Evolutionary conservation across 306 rosid species (phyloP).

Genomic region (Vigna angularis): DNA sequence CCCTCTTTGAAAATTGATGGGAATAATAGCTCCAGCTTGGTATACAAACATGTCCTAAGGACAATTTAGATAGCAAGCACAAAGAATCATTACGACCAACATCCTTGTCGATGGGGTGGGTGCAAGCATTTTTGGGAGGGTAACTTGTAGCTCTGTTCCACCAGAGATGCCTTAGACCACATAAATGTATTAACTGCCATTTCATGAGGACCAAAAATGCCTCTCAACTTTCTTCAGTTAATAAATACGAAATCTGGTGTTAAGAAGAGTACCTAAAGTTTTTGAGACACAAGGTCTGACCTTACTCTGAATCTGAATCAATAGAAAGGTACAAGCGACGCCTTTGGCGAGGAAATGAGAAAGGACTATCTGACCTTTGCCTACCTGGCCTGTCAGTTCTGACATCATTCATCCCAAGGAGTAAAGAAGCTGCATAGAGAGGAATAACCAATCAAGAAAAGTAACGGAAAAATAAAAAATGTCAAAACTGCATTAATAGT

Average conservation of each 20-base stretch:
- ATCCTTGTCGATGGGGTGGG: conserved; percentile 46
- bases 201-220: conserved; percentile 52
- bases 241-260: conserved; percentile 49
- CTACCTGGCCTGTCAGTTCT: conserved; percentile 79
- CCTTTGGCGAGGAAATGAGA: conserved; percentile 96
- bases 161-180: conserved; percentile 47
- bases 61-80: conserved; percentile 43
- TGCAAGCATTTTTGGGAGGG: conserved; percentile 42
- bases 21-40: conserved; percentile 40
- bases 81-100: conserved; percentile 41
- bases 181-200: conserved; percentile 38
- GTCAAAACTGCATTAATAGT: neutral
- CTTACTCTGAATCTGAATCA: conserved; percentile 88
- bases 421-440: conserved; percentile 86
- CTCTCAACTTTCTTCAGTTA: conserved; percentile 44
- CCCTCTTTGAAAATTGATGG: conserved; percentile 48
- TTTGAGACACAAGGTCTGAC: conserved; percentile 41
- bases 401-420: conserved; percentile 86
- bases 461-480: neutral
- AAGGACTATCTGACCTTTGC: conserved; percentile 85
- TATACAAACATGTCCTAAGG: conserved; percentile 43
- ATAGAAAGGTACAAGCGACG: conserved; percentile 83
- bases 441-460: conserved; percentile 50
- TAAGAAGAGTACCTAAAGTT: conserved; percentile 45
- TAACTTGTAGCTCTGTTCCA: conserved; percentile 45